These are phyloP conservation scores for Berberis vulgaris DNA, from an alignment of 164 flowering plant species.

Conservation along the genomic window DNA sequence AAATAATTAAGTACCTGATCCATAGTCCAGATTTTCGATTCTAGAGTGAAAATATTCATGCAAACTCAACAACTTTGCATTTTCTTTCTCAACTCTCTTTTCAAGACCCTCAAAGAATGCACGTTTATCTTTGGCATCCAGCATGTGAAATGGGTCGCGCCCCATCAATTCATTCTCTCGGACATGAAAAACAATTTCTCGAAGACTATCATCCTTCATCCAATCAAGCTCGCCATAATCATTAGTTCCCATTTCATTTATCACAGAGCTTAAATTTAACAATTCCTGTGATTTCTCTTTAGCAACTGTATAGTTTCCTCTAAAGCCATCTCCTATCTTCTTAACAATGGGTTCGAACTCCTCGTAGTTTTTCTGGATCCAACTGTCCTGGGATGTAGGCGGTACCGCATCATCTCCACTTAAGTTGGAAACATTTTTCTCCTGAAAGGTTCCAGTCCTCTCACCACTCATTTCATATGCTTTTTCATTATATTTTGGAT, in stretches of 20 bases:
- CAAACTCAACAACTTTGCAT: constrained; percentile 41
- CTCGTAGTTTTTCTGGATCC: constrained; percentile 71
- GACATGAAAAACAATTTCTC: constrained; percentile 78
- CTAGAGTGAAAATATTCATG: constrained; percentile 80
- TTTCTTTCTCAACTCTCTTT: constrained; percentile 62
- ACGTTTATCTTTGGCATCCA: constrained; percentile 24
- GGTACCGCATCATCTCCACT: constrained; percentile 13
- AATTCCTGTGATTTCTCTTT: constrained; percentile 42
- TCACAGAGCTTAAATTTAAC: constrained; percentile 14
- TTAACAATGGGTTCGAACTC: constrained; percentile 57
- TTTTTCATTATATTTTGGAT: constrained; percentile 7
- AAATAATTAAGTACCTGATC: constrained; percentile 53
- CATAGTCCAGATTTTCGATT: constrained; percentile 87
- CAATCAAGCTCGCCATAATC: constrained; percentile 62
- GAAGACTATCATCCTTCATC: constrained; percentile 79
- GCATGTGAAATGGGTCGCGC: constrained; percentile 68
- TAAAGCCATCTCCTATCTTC: constrained; percentile 69
- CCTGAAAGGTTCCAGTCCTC: constrained; percentile 3
- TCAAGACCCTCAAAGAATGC: constrained; percentile 79
- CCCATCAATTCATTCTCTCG: constrained; percentile 86
- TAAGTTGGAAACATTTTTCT: constrained; percentile 7
- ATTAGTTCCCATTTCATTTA: constrained; percentile 18
- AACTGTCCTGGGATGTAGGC: constrained; percentile 29
- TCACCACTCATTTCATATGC: constrained; percentile 1
- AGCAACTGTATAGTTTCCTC: constrained; percentile 52